Conservation (phyloP, 345 rosid genomes). For the Luvunga scandens region DNA sequence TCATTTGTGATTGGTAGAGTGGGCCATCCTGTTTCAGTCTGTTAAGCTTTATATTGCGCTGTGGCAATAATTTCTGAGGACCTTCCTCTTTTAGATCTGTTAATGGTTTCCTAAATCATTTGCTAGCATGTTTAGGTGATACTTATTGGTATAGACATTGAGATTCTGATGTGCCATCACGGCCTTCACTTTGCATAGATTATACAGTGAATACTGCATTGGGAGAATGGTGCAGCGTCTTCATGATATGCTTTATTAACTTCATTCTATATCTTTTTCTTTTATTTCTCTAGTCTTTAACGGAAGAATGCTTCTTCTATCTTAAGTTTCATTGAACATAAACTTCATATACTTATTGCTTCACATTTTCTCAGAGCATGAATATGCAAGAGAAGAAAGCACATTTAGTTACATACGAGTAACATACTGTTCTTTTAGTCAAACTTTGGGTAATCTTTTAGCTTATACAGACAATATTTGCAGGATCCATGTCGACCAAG, state of each 20-base stretch:
- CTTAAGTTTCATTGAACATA: background rate
- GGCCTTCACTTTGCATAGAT: background rate
- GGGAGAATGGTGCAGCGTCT: background rate
- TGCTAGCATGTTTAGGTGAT: background rate
- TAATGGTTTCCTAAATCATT: background rate
- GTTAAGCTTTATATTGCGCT: background rate
- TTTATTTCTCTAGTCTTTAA: background rate
- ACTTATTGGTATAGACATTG: background rate
- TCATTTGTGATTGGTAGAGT: background rate
- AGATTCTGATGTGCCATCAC: background rate
- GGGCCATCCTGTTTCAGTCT: background rate
- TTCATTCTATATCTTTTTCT: background rate
- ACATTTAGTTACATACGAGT: background rate
- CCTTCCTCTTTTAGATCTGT: background rate
- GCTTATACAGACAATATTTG: slow-evolving; percentile 18
- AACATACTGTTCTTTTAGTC: background rate
- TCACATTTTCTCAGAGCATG: background rate
- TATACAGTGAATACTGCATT: background rate
- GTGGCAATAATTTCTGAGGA: background rate
- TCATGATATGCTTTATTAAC: background rate
- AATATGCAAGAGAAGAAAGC: background rate
- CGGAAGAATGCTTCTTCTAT: background rate
- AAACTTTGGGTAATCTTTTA: background rate
- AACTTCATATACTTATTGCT: background rate
- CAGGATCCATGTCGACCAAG: slow-evolving; percentile 98